Base-by-base conservation (phyloP, 2,329 filamentous ascomycete genomes). In the Trichoderma guizhouense region DNA sequence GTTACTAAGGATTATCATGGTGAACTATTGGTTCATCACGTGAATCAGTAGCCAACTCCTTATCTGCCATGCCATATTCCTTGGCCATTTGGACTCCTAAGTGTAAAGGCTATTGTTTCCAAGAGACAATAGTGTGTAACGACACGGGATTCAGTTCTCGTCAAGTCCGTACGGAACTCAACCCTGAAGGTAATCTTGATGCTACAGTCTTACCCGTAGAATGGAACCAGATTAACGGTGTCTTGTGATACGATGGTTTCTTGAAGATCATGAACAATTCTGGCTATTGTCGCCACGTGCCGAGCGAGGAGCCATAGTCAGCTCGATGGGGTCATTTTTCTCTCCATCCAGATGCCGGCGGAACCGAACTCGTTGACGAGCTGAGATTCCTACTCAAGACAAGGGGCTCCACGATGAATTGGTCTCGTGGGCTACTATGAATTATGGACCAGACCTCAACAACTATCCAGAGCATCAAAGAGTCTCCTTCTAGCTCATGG, bases 191-290 rank as follows among this genome's bases (percentile, higher is more conserved):
- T 8, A 12, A 26, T 26, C 14, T 12, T 5, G 9, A 58, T 24
- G 18, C 26, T 28, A 47, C 53, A 32, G 24, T 43, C 34, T 18
- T 9, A 39, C 15, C 4, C 24, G 5, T 9, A 43, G 7, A 7
- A 58, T 30, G 26, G 34, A 7, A 21, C 26, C 11, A 43, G 36
- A 68, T 60, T n/a, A 21, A 47, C 53, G 36, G 39, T 43, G 39
- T 43, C 39, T 32, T 26, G 28, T 60, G 18, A 24, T n/a, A 47
- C 18, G 34, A 43, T 47, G 28, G 36, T 12, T 39, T 65, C 28
- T 18, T 28, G 66, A 69, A 32, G 66, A 69, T 61, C 55, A 36
- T 61, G 26, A 34, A 69, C 66, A 60, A 7, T 69, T 51, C 26
- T 26, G 26, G 55, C 7, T 14, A 11, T 32, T 53, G 36, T 61